Conservation (phyloP, 192 early-diverging fungal genomes). For the Entomortierella beljakovae region DNA sequence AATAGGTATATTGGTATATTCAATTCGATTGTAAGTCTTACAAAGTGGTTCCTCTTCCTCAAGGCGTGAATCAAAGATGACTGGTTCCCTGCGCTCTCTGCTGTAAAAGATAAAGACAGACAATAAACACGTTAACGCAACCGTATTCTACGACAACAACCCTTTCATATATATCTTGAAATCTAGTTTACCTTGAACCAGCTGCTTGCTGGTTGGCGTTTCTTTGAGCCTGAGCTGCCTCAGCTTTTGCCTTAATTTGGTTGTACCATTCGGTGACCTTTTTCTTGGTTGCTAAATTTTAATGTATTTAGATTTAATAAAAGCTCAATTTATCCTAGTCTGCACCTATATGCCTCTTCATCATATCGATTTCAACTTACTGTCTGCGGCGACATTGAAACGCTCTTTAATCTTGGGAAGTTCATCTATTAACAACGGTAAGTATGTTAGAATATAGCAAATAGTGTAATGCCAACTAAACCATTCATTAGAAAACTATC, state of each 20-base stretch:
- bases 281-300: conserved; percentile 64
- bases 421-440: conserved; percentile 54
- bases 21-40: background rate
- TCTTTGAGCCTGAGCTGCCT: conserved; percentile 32
- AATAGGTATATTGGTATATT: no score
- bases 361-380: conserved; percentile 36
- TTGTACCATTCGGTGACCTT: conserved; percentile 69
- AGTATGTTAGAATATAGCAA: background rate
- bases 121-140: background rate
- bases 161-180: no score
- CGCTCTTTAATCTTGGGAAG: conserved; percentile 69
- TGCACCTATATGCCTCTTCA: background rate
- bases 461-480: background rate
- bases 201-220: conserved; percentile 7
- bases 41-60: conserved; percentile 46
- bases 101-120: background rate
- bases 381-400: conserved; percentile 64
- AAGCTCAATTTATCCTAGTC: background rate
- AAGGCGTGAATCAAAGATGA: conserved; percentile 14
- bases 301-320: background rate
- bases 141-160: no score
- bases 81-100: conserved; percentile 5
- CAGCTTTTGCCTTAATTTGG: conserved; percentile 56
- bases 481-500: background rate
- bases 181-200: no score